Base-by-base conservation (phyloP, 2,329 filamentous ascomycete species). In the Pyricularia sp. region DNA sequence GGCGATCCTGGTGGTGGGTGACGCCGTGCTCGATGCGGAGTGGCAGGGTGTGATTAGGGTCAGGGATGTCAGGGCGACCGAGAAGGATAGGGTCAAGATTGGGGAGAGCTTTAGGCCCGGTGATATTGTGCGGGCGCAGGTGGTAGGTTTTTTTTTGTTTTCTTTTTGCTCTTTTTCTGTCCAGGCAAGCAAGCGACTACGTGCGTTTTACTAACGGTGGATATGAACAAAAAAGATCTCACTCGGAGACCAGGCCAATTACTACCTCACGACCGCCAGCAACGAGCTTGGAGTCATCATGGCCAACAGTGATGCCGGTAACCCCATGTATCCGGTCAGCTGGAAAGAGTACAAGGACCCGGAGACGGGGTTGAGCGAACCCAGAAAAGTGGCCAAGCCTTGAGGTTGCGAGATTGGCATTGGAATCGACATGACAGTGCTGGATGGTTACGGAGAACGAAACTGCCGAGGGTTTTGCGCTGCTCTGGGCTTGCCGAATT, bases 331-430 rank as follows among this genome's bases (percentile, higher is more conserved):
- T 75, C 94, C 95, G 1, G 86, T 97, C 69, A 96, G 90, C 79
- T 99, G 95, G 95, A 96, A 90, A 81, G 94, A 98, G 80, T 97
- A 96, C 81, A 86, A 87, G 76, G 94, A 98, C 81, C 88, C 89
- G 0, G 88, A 90, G 75, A 96, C 90, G 7, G 93, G 93, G 3
- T 76, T 83, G 64, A 88, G 84, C 73, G 95, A 98, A 84, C 81
- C 81, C 72, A 89, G 95, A 78, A 99, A 99, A 83, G 95, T 97
- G 70, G 95, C 95, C 25, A 95, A 96, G 81, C 95, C 95, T 30
- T 92, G 92, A 75, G 95, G 85, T 91, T 70, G 31, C 64, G 64
- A 30, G 64, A 31, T 42, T 1, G 1, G 9, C 30, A 26, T 42
- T 42, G 14, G 36, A 42, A 17, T 42, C 14, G 14, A 20, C 14